phyloP scores from a whole-genome alignment of 2,329 filamentous ascomycete species.

The Drechslera avenae region DNA sequence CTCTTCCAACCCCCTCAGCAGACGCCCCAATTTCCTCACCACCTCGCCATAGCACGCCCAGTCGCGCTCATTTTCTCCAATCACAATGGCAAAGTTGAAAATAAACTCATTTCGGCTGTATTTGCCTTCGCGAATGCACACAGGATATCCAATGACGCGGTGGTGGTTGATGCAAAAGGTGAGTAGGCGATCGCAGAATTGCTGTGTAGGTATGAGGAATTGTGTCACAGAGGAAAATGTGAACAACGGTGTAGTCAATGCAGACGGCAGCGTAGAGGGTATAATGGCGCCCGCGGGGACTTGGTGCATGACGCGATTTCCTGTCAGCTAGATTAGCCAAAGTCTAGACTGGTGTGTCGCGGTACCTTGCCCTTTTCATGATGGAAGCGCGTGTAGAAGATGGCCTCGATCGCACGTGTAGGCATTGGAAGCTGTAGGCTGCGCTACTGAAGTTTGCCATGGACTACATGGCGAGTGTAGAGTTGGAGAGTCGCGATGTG shows the following conservation, averaged over 20 bases:
- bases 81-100: constrained; percentile 92
- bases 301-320: constrained; percentile 67
- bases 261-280: constrained; percentile 47
- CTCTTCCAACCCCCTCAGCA: constrained; percentile 89
- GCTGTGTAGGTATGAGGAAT: constrained; percentile 92
- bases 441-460: not conserved
- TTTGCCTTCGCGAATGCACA: constrained; percentile 77
- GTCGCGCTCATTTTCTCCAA: constrained; percentile 69
- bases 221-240: constrained; percentile 86
- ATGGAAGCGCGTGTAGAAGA: constrained; percentile 71
- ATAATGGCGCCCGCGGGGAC: constrained; percentile 65
- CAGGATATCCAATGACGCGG: constrained; percentile 83
- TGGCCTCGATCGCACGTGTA: constrained; percentile 60
- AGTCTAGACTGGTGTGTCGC: not conserved
- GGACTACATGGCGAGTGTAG: constrained; percentile 26
- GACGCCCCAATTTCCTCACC: constrained; percentile 80
- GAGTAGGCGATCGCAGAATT: constrained; percentile 91
- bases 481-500: constrained; percentile 6
- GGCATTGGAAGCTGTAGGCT: constrained; percentile 33
- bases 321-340: constrained; percentile 44
- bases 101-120: constrained; percentile 96
- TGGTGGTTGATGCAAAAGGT: constrained; percentile 77
- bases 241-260: constrained; percentile 68
- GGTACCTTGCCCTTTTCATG: constrained; percentile 53
- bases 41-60: constrained; percentile 82